These are phyloP conservation scores for Xanthoceras sorbifolium DNA, from an alignment of 345 rosid genomes.

Conservation along the genomic window DNA sequence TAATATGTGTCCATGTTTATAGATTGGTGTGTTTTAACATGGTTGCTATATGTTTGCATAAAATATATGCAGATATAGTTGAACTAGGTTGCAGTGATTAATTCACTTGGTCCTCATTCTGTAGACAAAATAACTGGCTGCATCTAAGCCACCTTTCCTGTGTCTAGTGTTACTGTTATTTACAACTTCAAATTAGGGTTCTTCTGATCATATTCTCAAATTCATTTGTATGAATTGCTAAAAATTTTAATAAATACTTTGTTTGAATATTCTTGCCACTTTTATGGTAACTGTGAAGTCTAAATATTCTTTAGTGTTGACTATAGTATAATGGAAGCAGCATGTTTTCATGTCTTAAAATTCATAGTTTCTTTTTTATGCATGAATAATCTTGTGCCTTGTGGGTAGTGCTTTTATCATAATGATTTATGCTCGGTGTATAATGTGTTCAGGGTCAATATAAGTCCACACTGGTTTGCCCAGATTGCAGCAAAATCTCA, in stretches of 20 bases:
- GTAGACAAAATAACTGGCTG: background rate
- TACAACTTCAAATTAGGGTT: background rate
- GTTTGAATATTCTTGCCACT: background rate
- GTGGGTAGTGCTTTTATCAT: conserved; percentile 1
- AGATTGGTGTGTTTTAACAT: background rate
- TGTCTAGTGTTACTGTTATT: background rate
- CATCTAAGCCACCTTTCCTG: background rate
- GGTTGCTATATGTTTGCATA: background rate
- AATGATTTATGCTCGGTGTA: conserved; percentile 20
- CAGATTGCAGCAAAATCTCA: conserved; percentile 79
- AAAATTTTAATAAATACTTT: background rate
- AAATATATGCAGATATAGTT: background rate
- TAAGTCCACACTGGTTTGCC: conserved; percentile 92
- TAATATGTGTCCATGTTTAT: conserved; percentile 13
- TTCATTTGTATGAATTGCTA: background rate
- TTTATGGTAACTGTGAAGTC: background rate
- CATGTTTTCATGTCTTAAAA: background rate
- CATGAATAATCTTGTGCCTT: background rate
- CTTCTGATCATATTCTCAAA: background rate
- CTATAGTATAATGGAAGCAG: background rate
- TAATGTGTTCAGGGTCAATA: conserved; percentile 81
- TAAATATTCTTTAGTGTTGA: background rate
- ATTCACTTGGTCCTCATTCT: conserved; percentile 8
- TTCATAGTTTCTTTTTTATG: background rate
- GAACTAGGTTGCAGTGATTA: background rate